Base-by-base conservation (phyloP, 768 basidiomycete genomes). In the Phlegmacium glaucopus region DNA sequence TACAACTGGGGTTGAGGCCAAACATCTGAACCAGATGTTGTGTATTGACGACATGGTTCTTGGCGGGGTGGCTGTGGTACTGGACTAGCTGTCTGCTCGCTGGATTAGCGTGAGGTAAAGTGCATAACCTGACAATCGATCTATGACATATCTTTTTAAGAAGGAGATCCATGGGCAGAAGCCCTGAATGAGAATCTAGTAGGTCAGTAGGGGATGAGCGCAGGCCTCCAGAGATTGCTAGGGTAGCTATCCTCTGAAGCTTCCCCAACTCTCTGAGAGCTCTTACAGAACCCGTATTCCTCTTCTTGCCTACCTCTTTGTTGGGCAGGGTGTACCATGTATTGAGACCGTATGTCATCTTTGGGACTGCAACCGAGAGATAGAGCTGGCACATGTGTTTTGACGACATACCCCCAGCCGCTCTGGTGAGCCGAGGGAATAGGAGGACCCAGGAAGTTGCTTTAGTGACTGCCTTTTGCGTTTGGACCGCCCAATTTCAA, bases 251-350 rank as follows among this genome's bases (percentile, higher is more conserved):
- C n/a, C n/a, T n/a, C n/a, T n/a, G n/a, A n/a, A 53, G 35, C 39
- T 34, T 54, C 9, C 26, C 30, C 12, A 61, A 25, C 16, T 48
- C 32, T 3, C 38, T 37, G 28, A 44, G 15, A 11, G 35, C 41
- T 15, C 36, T 26, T 9, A 47, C 37, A 4, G 40, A 50, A 8
- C 55, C 49, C 45, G 7, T 44, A 13, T 11, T 42, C 45, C 15
- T 47, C 35, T 6, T 18, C 27, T 16, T 8, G 39, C 42, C 18
- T 18, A 29, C 9, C 30, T 13, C 9, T 32, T 32, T 32, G 30
- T 8, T 32, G 30, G 45, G 48, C 1, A 61, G 59, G 2, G 44
- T 53, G 47, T 53, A 63, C 60, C 60, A 63, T 0, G 61, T 39
- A n/a, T 63, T 59, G 6, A 51, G 51, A 4, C 50, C 49, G 18